Base-by-base conservation (phyloP, 1,139 yeast species). In the Debaryomyces sp. region DNA sequence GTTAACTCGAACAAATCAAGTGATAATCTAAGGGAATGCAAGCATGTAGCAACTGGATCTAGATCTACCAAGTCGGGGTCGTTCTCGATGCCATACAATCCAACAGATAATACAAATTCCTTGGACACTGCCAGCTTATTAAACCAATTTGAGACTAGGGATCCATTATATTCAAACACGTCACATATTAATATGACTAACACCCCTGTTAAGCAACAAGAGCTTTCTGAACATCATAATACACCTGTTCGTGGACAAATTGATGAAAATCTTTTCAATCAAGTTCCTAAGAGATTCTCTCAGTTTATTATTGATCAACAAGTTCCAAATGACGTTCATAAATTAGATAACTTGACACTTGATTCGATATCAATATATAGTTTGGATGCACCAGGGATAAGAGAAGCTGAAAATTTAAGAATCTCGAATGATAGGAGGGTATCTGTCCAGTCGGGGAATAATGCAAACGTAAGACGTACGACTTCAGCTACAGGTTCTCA, bases 231-330 rank as follows among this genome's bases (percentile, higher is more conserved):
- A 6, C 6, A 13, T 24, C 23, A 13, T 17, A 32, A 38, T 13
- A 23, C 44, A 3, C 38, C 36, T 27, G 30, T 27, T 12, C 30
- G 30, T 21, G 26, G 36, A 9, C 32, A 30, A 24, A 32, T 30
- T 13, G 32, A 23, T n/a, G 41, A 39, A 6, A 32, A 44, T 15
- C 17, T 34, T 22, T 59, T 61, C 44, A 61, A 73, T 51, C 78
- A 70, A 49, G 77, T 74, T 4, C 79, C 80, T 1, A 67, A 66
- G 45, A 54, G 77, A 40, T 75, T 75, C 49, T 73, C 79, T 7
- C 75, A 71, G 48, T 73, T 75, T 57, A 71, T 75, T 15, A 55
- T 67, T 40, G 75, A 73, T 52, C 78, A 74, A 50, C 69, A 66
- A 49, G 62, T 60, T 44, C 70, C 73, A 3, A 57, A 59, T 43